Evolutionary conservation across 176 grass and related monocot genomes (phyloP).

Genomic region (Raddia guianensis): DNA sequence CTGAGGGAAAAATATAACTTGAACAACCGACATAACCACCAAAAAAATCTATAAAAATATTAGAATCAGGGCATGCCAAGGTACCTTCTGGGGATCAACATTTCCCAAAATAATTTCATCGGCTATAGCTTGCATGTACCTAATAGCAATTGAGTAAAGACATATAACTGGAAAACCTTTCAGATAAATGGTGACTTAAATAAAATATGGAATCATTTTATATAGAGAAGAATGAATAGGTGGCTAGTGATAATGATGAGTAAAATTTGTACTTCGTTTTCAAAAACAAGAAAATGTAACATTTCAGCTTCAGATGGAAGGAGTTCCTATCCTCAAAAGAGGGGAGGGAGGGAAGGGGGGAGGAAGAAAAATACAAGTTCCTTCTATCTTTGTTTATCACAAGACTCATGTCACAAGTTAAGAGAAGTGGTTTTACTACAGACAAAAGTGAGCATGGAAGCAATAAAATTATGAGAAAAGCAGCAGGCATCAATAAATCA

Average conservation of each 20-base stretch:
- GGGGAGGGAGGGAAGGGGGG: not conserved
- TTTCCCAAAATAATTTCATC: slow-evolving; percentile 81
- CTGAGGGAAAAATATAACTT: slow-evolving; percentile 50
- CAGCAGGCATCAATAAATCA: not conserved
- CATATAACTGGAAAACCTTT: slow-evolving; percentile 13
- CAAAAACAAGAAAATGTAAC: not conserved
- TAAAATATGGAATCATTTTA: not conserved
- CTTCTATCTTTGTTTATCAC: not conserved
- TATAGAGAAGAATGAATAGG: not conserved
- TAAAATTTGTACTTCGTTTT: not conserved
- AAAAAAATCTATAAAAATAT: not conserved
- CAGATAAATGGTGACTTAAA: slow-evolving; percentile 29
- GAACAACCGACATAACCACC: slow-evolving; percentile 7
- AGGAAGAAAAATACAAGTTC: not conserved
- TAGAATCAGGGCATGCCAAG: slow-evolving; percentile 8
- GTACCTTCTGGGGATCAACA: slow-evolving; percentile 75
- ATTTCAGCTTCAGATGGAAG: slow-evolving; percentile 7
- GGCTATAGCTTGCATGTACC: slow-evolving; percentile 97
- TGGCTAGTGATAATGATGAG: slow-evolving; percentile 16
- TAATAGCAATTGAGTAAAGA: slow-evolving; percentile 46
- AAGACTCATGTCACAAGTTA: not conserved
- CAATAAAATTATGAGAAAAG: slow-evolving; percentile 5
- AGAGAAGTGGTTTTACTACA: slow-evolving; percentile 3
- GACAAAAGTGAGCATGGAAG: slow-evolving; percentile 18
- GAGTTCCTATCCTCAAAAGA: not conserved